These are phyloP conservation scores for Hydnum rufescens DNA, from an alignment of 768 basidiomycete species.

Conservation along the genomic window DNA sequence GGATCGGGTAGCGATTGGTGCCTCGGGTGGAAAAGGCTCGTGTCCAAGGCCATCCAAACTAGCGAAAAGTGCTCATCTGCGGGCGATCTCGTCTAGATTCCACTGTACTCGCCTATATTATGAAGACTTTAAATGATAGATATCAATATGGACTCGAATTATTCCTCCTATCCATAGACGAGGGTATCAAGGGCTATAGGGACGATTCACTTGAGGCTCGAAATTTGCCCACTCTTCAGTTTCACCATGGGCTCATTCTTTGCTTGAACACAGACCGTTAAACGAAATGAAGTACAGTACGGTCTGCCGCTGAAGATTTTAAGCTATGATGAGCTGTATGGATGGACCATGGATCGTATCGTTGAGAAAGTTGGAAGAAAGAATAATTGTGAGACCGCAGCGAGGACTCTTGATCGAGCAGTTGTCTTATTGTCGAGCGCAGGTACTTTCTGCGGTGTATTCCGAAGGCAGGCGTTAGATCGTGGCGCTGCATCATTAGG, in stretches of 20 bases:
- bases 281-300: slow-evolving; percentile 91
- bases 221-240: not conserved
- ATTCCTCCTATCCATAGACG: slow-evolving; percentile 89
- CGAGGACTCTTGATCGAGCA: not conserved
- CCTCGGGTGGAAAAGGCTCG: slow-evolving; percentile 92
- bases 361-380: slow-evolving; percentile 89
- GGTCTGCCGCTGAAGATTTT: slow-evolving; percentile 89
- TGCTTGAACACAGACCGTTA: slow-evolving; percentile 57
- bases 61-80: not conserved
- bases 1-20: slow-evolving; percentile 90
- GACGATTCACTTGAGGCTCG: slow-evolving; percentile 91
- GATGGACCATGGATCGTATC: slow-evolving; percentile 98
- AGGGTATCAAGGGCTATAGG: slow-evolving; percentile 94
- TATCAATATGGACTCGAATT: slow-evolving; percentile 84
- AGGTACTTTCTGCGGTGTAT: slow-evolving; percentile 93
- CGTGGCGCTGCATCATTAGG: slow-evolving; percentile 72
- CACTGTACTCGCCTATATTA: slow-evolving; percentile 90
- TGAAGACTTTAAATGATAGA: slow-evolving; percentile 87
- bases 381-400: slow-evolving; percentile 53
- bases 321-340: slow-evolving; percentile 89
- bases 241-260: slow-evolving; percentile 4
- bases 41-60: not conserved
- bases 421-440: not conserved
- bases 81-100: slow-evolving; percentile 40
- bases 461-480: slow-evolving; percentile 89